These are phyloP conservation scores for Inga oerstediana DNA, from an alignment of 306 rosid species.

Conservation along the genomic window DNA sequence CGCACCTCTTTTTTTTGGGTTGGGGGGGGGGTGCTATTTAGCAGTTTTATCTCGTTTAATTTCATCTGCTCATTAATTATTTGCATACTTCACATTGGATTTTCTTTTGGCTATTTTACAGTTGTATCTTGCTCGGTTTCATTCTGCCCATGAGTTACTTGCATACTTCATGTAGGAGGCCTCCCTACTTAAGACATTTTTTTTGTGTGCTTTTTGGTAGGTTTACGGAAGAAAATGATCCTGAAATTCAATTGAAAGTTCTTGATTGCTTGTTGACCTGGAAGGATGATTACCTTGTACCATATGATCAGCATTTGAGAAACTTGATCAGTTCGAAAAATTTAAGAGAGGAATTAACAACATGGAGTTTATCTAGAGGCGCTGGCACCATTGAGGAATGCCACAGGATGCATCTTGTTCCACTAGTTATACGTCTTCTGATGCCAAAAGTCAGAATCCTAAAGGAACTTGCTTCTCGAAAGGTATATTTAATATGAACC, in stretches of 20 bases:
- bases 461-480: slow-evolving; percentile 83
- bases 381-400: slow-evolving; percentile 61
- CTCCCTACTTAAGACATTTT: slow-evolving; percentile 15
- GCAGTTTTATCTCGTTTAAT: neutral
- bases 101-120: neutral
- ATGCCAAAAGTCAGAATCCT: slow-evolving; percentile 88
- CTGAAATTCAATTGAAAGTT: slow-evolving; percentile 81
- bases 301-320: slow-evolving; percentile 72
- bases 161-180: slow-evolving; percentile 2
- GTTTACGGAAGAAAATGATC: slow-evolving; percentile 89
- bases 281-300: slow-evolving; percentile 74
- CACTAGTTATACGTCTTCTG: slow-evolving; percentile 75
- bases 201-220: slow-evolving; percentile 50
- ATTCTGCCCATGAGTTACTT: slow-evolving; percentile 7
- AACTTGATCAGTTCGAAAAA: slow-evolving; percentile 59
- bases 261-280: slow-evolving; percentile 80
- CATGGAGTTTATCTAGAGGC: slow-evolving; percentile 87
- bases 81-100: neutral
- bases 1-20: neutral
- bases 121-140: slow-evolving; percentile 10
- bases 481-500: slow-evolving; percentile 49
- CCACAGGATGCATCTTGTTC: slow-evolving; percentile 74
- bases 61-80: neutral
- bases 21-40: neutral
- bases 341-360: slow-evolving; percentile 83